Percentiles rank a stretch among this genome's conserved stretches.
These are phyloP conservation scores for Albizia julibrissin DNA, from an alignment of 306 rosid species.

Conservation along the genomic window DNA sequence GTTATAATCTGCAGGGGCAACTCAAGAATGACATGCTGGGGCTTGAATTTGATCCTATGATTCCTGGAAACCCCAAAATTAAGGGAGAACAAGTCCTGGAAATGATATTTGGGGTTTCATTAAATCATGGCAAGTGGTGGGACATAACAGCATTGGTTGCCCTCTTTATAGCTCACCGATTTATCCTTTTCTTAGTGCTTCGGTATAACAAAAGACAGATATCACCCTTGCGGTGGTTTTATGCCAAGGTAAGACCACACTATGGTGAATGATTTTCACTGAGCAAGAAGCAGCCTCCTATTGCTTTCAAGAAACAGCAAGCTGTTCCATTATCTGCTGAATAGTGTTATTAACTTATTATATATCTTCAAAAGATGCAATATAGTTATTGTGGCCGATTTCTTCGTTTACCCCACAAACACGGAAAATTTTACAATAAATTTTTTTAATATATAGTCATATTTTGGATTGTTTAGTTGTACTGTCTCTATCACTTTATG, in stretches of 20 bases:
- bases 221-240: conserved; percentile 25
- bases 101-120: conserved; percentile 24
- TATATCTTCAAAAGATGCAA: background rate
- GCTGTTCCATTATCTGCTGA: background rate
- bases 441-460: background rate
- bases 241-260: conserved; percentile 27
- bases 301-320: background rate
- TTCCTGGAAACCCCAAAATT: conserved; percentile 29
- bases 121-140: conserved; percentile 44
- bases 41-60: conserved; percentile 36
- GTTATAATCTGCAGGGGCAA: conserved; percentile 32
- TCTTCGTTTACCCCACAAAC: background rate
- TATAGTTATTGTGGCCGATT: background rate
- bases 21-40: conserved; percentile 50
- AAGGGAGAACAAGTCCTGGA: conserved; percentile 28
- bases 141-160: conserved; percentile 31
- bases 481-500: background rate
- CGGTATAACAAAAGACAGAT: conserved; percentile 25
- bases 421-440: background rate
- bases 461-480: background rate
- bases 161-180: conserved; percentile 23
- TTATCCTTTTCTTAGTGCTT: conserved; percentile 19
- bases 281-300: background rate
- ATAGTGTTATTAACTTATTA: too few relatives aligned
- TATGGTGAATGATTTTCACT: background rate